phyloP scores from a whole-genome alignment of 345 rosid species.

The Syzygium aromaticum region DNA sequence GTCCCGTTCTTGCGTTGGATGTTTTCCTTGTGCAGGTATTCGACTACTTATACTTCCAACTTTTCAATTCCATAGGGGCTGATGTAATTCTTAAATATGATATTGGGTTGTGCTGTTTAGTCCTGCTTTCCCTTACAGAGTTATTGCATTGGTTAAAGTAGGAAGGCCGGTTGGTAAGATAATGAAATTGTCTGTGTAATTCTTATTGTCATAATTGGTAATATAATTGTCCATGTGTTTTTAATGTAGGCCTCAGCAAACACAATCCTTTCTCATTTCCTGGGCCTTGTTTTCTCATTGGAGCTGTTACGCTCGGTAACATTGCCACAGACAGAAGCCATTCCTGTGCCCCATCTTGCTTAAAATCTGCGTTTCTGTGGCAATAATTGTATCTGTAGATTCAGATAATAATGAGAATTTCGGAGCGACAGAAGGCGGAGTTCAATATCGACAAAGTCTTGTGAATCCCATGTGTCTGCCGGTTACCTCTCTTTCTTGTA shows the following conservation, averaged over 20 bases:
- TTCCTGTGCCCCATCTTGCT: conserved; percentile 42
- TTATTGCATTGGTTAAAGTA: background rate
- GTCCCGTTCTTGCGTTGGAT: conserved; percentile 88
- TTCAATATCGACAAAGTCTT: background rate
- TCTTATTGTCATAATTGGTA: background rate
- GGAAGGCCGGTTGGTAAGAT: background rate
- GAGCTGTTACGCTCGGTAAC: conserved; percentile 93
- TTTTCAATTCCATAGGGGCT: background rate
- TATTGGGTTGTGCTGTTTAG: background rate
- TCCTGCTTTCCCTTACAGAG: background rate
- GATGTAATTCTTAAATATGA: background rate
- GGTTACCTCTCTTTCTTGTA: background rate
- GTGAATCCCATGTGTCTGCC: background rate
- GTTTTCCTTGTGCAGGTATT: conserved; percentile 96
- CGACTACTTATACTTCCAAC: background rate
- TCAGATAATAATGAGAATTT: background rate
- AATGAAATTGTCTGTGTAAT: background rate
- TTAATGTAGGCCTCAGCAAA: conserved; percentile 86
- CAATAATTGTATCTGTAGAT: background rate
- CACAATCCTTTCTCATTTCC: conserved; percentile 90
- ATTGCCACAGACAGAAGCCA: conserved; percentile 47
- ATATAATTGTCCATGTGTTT: background rate
- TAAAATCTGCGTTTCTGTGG: conserved; percentile 11
- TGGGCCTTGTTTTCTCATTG: conserved; percentile 80
- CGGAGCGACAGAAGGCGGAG: background rate